Evolutionary conservation across 1,139 yeast genomes (phyloP).

Genomic region (Suhomyces bokatorum): DNA sequence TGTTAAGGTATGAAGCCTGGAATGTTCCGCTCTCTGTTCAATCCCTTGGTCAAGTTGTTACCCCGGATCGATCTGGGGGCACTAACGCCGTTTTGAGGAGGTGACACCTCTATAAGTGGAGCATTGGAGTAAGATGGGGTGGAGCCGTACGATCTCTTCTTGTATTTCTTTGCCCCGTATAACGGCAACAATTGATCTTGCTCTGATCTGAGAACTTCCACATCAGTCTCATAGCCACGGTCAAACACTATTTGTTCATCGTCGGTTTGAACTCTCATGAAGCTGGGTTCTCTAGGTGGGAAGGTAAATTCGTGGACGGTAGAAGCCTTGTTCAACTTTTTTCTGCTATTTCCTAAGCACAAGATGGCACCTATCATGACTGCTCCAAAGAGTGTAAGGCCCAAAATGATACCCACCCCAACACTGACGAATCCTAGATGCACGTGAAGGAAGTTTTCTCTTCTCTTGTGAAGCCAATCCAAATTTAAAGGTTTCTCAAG

Average conservation of each 20-base stretch:
- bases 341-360: constrained; percentile 27
- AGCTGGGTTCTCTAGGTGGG: constrained; percentile 31
- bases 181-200: constrained; percentile 34
- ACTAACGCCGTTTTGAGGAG: constrained; percentile 10
- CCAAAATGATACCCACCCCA: constrained; percentile 64
- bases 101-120: constrained; percentile 1
- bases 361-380: constrained; percentile 31
- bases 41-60: constrained; percentile 23
- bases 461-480: constrained; percentile 54
- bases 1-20: constrained; percentile 22
- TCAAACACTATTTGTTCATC: constrained; percentile 28
- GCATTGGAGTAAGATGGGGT: constrained; percentile 3
- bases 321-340: constrained; percentile 10
- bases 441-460: constrained; percentile 45
- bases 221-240: constrained; percentile 50
- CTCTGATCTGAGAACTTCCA: constrained; percentile 37
- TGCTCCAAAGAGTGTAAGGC: constrained; percentile 46
- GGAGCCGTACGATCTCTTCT: constrained; percentile 18
- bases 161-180: constrained; percentile 20
- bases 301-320: constrained; percentile 14
- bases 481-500: constrained; percentile 63
- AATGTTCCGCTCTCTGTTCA: constrained; percentile 38
- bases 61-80: constrained; percentile 29
- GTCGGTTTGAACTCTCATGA: constrained; percentile 42
- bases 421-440: constrained; percentile 67